These are phyloP conservation scores for Scheffersomyces parashehatae DNA, from an alignment of 1,139 yeast species.

Conservation along the genomic window DNA sequence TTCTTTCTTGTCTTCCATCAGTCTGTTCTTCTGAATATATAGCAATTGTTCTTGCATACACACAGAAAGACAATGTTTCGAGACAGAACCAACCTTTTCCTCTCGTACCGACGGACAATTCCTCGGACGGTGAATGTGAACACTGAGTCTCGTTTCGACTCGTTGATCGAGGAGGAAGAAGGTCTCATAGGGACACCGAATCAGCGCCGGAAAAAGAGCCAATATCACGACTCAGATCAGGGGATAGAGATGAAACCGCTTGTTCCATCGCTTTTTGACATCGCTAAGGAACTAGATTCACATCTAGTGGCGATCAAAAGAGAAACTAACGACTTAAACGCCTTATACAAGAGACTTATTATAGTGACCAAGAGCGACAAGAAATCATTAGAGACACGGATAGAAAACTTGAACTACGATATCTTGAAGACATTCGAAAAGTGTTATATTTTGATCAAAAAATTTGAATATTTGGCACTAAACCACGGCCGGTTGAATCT, in stretches of 20 bases:
- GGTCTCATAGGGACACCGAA: slow-evolving; percentile 36
- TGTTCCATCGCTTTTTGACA: slow-evolving; percentile 79
- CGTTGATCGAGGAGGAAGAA: slow-evolving; percentile 55
- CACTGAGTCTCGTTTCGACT: slow-evolving; percentile 35
- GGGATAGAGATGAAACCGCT: slow-evolving; percentile 52
- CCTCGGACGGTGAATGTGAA: slow-evolving; percentile 41
- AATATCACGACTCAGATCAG: slow-evolving; percentile 16
- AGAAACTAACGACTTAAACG: slow-evolving; percentile 58
- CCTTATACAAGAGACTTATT: slow-evolving; percentile 75
- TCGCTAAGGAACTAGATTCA: slow-evolving; percentile 70
- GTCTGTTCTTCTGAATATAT: too few relatives aligned
- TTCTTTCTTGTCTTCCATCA: too few relatives aligned
- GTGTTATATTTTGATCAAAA: slow-evolving; percentile 75
- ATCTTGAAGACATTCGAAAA: slow-evolving; percentile 74
- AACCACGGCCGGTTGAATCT: slow-evolving; percentile 34
- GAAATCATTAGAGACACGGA: slow-evolving; percentile 62
- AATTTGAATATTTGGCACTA: slow-evolving; percentile 54
- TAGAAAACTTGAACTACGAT: slow-evolving; percentile 73
- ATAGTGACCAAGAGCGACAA: slow-evolving; percentile 86
- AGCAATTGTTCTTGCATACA: too few relatives aligned
- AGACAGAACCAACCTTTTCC: slow-evolving; percentile 69
- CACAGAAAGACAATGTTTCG: slow-evolving; percentile 51
- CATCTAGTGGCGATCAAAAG: slow-evolving; percentile 49
- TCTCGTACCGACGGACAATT: slow-evolving; percentile 72
- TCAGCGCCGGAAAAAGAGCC: slow-evolving; percentile 15